These are phyloP conservation scores for Termitomyces sp. DNA, from an alignment of 768 basidiomycete species.

Conservation along the genomic window DNA sequence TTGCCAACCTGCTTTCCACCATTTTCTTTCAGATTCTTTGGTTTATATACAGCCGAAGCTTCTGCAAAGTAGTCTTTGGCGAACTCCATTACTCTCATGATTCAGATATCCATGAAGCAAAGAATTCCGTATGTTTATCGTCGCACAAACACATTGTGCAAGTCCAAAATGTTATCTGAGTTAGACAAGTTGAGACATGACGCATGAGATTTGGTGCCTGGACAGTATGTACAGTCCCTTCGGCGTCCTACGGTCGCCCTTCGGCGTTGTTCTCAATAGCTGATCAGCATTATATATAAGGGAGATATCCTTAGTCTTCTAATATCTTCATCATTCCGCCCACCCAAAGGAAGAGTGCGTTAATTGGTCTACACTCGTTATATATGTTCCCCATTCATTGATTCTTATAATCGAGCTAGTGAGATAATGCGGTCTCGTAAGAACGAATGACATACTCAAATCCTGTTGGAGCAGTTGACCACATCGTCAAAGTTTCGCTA, in stretches of 20 bases:
- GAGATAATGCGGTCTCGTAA: not conserved
- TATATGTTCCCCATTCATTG: slow-evolving; percentile 39
- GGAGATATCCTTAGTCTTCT: not conserved
- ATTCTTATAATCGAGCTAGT: slow-evolving; percentile 19
- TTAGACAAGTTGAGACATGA: too few species aligned
- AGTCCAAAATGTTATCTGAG: too few species aligned
- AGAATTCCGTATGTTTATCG: too few species aligned
- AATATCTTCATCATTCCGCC: not conserved
- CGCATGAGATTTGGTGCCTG: not conserved
- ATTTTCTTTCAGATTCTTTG: too few species aligned
- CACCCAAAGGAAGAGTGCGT: slow-evolving; percentile 15
- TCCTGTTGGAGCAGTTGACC: slow-evolving; percentile 54
- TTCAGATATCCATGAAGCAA: too few species aligned
- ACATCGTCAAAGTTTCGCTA: slow-evolving; percentile 52
- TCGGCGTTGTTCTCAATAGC: not conserved
- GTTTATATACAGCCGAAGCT: too few species aligned
- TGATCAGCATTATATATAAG: not conserved
- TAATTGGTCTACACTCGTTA: slow-evolving; percentile 31
- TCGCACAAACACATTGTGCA: too few species aligned
- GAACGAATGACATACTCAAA: slow-evolving; percentile 45
- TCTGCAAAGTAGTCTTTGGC: too few species aligned
- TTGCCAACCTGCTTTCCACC: too few species aligned
- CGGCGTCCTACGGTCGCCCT: too few species aligned
- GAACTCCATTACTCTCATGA: not conserved
- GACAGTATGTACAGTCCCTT: too few species aligned